Evolutionary conservation across 441 rosid species (phyloP).

Genomic region (Omphalea diandra): DNA sequence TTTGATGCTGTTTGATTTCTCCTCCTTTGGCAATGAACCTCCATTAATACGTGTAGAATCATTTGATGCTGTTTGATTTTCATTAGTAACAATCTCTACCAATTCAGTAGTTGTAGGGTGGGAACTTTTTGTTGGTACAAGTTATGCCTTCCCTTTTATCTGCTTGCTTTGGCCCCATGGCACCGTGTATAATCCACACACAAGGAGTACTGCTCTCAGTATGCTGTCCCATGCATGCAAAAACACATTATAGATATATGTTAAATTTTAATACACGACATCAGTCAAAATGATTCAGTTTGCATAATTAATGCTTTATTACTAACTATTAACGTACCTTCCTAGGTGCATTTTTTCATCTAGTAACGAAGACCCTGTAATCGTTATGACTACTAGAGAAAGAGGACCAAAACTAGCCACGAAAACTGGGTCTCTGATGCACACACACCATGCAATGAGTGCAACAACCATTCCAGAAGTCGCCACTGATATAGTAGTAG

Average conservation of each 20-base stretch:
- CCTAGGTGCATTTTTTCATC: slow-evolving; percentile 24
- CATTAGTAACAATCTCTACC: background rate
- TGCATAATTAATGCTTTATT: too few relatives aligned
- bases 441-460: slow-evolving; percentile 12
- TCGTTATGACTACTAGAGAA: slow-evolving; percentile 8
- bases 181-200: slow-evolving; percentile 13
- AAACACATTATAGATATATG: background rate
- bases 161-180: slow-evolving; percentile 18
- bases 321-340: slow-evolving; percentile 12
- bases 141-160: background rate
- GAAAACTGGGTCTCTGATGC: slow-evolving; percentile 20
- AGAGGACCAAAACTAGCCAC: slow-evolving; percentile 24
- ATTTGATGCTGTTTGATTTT: background rate
- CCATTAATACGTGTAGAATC: background rate
- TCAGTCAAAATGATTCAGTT: too few relatives aligned
- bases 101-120: background rate
- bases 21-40: background rate
- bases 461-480: slow-evolving; percentile 16
- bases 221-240: background rate
- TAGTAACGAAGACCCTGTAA: slow-evolving; percentile 11
- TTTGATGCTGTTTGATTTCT: background rate
- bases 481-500: too few relatives aligned
- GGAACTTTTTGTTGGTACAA: background rate
- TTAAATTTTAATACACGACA: too few relatives aligned
- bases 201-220: slow-evolving; percentile 7